Base-by-base conservation (phyloP, 768 basidiomycete genomes). In the Coprinopsis cinerea region DNA sequence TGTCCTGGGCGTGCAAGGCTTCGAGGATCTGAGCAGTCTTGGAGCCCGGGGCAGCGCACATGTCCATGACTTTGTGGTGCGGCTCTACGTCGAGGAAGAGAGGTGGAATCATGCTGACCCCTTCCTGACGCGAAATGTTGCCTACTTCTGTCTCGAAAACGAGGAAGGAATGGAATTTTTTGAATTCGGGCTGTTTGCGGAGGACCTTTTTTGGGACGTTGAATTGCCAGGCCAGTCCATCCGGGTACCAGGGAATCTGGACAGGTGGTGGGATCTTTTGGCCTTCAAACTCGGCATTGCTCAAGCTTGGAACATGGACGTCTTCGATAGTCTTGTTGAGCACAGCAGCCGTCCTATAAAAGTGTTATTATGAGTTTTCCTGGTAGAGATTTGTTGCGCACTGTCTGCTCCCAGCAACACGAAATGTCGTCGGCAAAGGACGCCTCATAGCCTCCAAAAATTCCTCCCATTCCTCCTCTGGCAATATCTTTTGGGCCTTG, bases 141-240 rank as follows among this genome's bases (percentile, higher is more conserved):
- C 96, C 94, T 25, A 94, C 90, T 71, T 98, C 96, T 0, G 96
- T 98, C 70, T 99, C 96, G 55, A 92, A 94, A 0, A 99, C 95
- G 24, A 99, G 72, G 69, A 98, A 98, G 1, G 88, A 83, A 63
- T 98, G 96, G 56, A 99, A 97, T 61, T 83, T 87, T 60, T 90
- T 91, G 73, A 96, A 95, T 60, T 93, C 89, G 4, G 84, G 82
- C 3, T 81, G 81, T 61, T 89, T 95, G 45, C 96, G 80, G 27
- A 99, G 70, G 1, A 88, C 82, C 47, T 85, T 82, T 64, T 97
- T 98, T 7, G 89, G 78, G 1, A 95, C 86, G 57, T 93, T 90
- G 64, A 98, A 82, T 58, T 96, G 92, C 96, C 96, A 99, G 9
- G 90, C 96, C 11, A 96, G 76, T n/a, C 85, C 85, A 10, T 86